These are phyloP conservation scores for Rhypophila decipiens DNA, from an alignment of 495 filamentous ascomycete species.

Conservation along the genomic window DNA sequence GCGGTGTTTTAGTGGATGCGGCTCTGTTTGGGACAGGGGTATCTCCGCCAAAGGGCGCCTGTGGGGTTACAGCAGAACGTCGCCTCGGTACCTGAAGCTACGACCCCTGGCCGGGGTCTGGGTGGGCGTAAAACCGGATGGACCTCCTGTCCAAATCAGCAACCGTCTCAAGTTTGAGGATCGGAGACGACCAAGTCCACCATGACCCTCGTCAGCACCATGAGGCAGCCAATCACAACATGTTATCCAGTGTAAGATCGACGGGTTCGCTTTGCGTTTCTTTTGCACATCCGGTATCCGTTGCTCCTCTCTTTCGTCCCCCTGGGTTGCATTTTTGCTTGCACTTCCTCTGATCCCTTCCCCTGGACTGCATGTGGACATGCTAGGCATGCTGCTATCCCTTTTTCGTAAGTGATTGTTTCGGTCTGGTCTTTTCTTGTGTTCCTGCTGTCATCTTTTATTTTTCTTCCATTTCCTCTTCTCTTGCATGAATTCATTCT, in stretches of 20 bases:
- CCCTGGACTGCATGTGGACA: not conserved
- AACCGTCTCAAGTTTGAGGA: conserved; percentile 25
- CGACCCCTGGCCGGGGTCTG: too few relatives aligned
- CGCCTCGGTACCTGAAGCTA: too few relatives aligned
- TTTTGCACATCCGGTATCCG: not conserved
- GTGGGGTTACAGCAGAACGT: too few relatives aligned
- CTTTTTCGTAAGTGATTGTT: not conserved
- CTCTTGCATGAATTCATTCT: not conserved
- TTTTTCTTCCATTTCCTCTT: not conserved
- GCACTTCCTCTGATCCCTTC: not conserved
- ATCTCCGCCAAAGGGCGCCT: too few relatives aligned
- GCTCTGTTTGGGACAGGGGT: too few relatives aligned
- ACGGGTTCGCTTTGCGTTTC: not conserved
- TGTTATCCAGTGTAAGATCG: conserved; percentile 13
- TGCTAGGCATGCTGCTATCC: not conserved
- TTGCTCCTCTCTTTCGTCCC: not conserved
- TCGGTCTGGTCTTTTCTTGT: not conserved
- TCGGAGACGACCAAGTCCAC: conserved; percentile 10
- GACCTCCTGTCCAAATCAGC: conserved; percentile 8
- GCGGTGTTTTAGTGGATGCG: too few relatives aligned
- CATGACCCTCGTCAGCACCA: conserved; percentile 16
- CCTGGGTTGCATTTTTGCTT: too few relatives aligned
- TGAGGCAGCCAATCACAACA: conserved; percentile 14
- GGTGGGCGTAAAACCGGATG: not conserved
- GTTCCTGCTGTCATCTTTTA: not conserved